Evolutionary conservation across 2,329 filamentous ascomycete species (phyloP), one percentile per base, ranked within the genome.

Genomic region (Monosporascus sp.): DNA sequence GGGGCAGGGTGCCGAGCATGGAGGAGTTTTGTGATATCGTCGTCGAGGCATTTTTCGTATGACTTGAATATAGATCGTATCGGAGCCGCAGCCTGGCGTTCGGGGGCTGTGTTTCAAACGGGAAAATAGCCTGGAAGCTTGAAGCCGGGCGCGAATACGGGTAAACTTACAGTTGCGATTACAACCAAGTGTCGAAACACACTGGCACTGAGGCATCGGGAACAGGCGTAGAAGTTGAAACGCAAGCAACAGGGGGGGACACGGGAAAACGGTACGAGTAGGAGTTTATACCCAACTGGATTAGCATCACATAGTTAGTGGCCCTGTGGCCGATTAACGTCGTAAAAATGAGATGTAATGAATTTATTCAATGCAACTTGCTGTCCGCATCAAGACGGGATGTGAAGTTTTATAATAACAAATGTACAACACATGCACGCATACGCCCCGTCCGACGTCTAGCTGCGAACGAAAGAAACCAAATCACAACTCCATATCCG

Each of bases 11-110:
- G 17, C 63, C 62, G 22, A 65, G 45, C 37, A 48, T 66, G 40
- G 61, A 65, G n/a, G 65, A 68, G 31, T 57, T 69, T 14, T 67
- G 58, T 41, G 67, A 70, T 52, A 60, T 63, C 17, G 55, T 68
- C 44, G 55, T 69, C 50, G 64, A 67, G 41, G 59, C 50, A 5
- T 56, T 69, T 18, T 64, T 69, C 47, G 53, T 65, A 40, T 67
- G 55, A 50, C n/a, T 48, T 15, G 50, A 51, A 44, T 48, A 14
- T 50, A 47, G 43, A 51, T 17, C 7, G 38, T 14, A 50, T 15
- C 17, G 51, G 40, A 48, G 45, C 26, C 51, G 49, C 31, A 38
- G 51, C 54, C 5, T 35, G 31, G 31, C 31, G 31, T 35, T 58
- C 41, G 52, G 43, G 49, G 49, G 20, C 46, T 48, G 31, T 14